Evolutionary conservation across 2,329 filamentous ascomycete genomes (phyloP).

Genomic region (Conoideocrella luteorostrata): DNA sequence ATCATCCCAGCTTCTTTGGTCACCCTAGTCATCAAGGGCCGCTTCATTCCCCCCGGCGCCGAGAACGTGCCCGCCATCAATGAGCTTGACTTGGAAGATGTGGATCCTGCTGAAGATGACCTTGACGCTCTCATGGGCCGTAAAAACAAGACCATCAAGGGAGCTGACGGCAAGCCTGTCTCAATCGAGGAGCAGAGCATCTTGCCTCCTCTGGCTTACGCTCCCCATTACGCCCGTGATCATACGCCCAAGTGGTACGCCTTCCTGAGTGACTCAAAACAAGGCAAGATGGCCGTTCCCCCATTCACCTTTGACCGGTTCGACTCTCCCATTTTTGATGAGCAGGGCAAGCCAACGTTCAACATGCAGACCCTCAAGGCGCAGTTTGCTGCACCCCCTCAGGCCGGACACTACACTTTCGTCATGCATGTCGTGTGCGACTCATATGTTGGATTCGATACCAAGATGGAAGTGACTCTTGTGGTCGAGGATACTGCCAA

Average conservation of each 20-base stretch:
- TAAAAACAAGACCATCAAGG: slow-evolving; percentile 61
- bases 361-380: slow-evolving; percentile 95
- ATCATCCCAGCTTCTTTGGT: slow-evolving; percentile 91
- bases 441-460: slow-evolving; percentile 90
- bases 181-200: slow-evolving; percentile 57
- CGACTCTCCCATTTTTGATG: slow-evolving; percentile 79
- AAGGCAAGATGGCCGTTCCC: slow-evolving; percentile 92
- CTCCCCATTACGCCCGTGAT: slow-evolving; percentile 84
- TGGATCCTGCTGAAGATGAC: slow-evolving; percentile 90
- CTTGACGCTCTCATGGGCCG: slow-evolving; percentile 77
- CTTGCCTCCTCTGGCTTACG: slow-evolving; percentile 78
- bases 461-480: slow-evolving; percentile 83
- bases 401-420: slow-evolving; percentile 89
- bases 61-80: slow-evolving; percentile 67
- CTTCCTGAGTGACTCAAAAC: slow-evolving; percentile 89
- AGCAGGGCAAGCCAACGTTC: slow-evolving; percentile 79
- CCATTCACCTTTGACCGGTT: slow-evolving; percentile 94
- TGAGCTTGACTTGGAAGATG: slow-evolving; percentile 76
- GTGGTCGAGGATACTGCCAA: slow-evolving; percentile 85
- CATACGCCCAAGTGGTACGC: slow-evolving; percentile 89
- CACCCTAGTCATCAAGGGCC: slow-evolving; percentile 89
- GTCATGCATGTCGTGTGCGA: slow-evolving; percentile 91
- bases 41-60: slow-evolving; percentile 83
- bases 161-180: slow-evolving; percentile 50
- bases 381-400: slow-evolving; percentile 90